phyloP scores from a whole-genome alignment of 306 rosid species.

The Abrus pulchellus region DNA sequence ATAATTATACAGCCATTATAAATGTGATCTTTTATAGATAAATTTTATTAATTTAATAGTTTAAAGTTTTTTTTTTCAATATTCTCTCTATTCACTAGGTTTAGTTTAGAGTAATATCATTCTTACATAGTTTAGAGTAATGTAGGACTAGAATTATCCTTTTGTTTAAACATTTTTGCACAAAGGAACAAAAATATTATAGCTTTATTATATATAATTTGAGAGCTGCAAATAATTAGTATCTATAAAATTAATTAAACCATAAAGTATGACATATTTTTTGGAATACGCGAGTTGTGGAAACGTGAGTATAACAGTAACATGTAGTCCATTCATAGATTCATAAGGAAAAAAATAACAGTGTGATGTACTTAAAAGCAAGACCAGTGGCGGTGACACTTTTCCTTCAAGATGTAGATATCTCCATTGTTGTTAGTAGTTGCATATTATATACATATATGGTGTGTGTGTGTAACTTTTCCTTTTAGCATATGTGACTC shows the following conservation, averaged over 20 bases:
- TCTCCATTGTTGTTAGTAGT: conserved; percentile 32
- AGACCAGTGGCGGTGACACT: conserved; percentile 41
- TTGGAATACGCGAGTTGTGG: conserved; percentile 12
- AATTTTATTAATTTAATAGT: neutral
- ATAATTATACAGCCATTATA: no score
- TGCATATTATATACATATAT: neutral
- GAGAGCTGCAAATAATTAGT: neutral
- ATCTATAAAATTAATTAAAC: neutral
- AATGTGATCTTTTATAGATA: neutral
- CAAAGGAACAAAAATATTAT: neutral
- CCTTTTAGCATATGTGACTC: conserved; percentile 30
- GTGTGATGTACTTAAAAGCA: conserved; percentile 44
- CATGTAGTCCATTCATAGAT: conserved; percentile 26
- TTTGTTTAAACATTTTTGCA: neutral
- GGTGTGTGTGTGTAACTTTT: neutral
- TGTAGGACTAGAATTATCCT: no score
- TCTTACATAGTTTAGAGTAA: no score
- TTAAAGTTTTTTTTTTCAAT: neutral
- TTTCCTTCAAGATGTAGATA: conserved; percentile 49
- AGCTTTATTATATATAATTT: neutral
- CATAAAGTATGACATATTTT: neutral
- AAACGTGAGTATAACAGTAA: conserved; percentile 21
- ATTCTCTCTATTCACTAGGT: neutral
- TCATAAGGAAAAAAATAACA: conserved; percentile 26
- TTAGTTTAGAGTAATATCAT: neutral